phyloP scores from a whole-genome alignment of 75 land plant species.

The Pseudotsuga menziesii region DNA sequence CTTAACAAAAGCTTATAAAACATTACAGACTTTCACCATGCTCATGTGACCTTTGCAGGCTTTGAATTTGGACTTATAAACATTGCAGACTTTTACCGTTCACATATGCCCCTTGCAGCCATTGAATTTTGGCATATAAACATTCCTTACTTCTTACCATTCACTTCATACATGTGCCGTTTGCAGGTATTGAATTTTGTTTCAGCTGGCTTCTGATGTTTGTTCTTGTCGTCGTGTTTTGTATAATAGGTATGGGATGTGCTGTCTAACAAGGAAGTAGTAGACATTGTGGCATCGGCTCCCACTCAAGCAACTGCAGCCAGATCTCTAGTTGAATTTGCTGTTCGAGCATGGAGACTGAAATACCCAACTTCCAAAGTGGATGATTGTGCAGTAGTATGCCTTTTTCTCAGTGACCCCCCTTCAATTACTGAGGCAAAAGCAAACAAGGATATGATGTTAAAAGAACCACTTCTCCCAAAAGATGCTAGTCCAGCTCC shows the following conservation, averaged over 20 bases:
- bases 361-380: constrained; percentile 90
- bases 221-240: neutral
- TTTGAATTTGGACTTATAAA: too few species aligned
- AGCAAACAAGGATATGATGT: neutral
- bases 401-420: constrained; percentile 55
- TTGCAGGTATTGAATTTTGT: too few species aligned
- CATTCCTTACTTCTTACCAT: too few species aligned
- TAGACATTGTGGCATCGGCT: constrained; percentile 73
- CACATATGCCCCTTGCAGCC: too few species aligned
- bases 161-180: too few species aligned
- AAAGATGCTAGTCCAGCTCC: neutral
- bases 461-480: neutral
- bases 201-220: neutral
- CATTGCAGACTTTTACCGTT: too few species aligned
- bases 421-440: neutral
- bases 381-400: constrained; percentile 96
- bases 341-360: constrained; percentile 75
- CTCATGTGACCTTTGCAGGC: too few species aligned
- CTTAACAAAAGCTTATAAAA: too few species aligned
- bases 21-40: too few species aligned
- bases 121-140: too few species aligned
- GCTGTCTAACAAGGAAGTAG: constrained; percentile 87
- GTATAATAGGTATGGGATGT: constrained; percentile 88
- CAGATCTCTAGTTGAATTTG: constrained; percentile 68
- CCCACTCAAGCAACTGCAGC: constrained; percentile 71